These are phyloP conservation scores for Salvia hispanica DNA, from an alignment of 257 asterid species.

Conservation along the genomic window DNA sequence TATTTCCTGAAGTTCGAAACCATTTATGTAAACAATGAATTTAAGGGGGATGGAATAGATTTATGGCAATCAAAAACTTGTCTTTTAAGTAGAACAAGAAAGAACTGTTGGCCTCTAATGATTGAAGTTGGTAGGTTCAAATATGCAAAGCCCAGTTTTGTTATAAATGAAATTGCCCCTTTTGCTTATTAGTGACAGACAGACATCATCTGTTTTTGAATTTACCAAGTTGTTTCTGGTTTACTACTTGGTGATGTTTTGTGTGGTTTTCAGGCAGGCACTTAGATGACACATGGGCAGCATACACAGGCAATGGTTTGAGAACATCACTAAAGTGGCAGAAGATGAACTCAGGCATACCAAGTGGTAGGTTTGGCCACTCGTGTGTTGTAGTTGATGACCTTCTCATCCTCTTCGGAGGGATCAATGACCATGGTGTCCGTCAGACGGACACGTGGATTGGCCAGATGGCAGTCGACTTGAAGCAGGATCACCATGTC, in stretches of 20 bases:
- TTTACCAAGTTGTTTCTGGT: neutral
- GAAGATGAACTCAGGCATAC: slow-evolving; percentile 65
- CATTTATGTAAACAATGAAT: no score
- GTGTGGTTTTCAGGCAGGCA: slow-evolving; percentile 63
- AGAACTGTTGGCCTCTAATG: neutral
- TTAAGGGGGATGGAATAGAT: no score
- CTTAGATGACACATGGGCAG: slow-evolving; percentile 92
- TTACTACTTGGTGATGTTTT: neutral
- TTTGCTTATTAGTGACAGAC: no score
- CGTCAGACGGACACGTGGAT: slow-evolving; percentile 83
- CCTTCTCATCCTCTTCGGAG: slow-evolving; percentile 77
- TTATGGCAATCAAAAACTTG: no score
- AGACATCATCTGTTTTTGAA: no score
- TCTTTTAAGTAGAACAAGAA: no score
- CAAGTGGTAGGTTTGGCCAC: slow-evolving; percentile 89
- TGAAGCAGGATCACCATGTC: slow-evolving; percentile 53
- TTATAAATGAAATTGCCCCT: neutral
- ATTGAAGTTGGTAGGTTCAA: neutral
- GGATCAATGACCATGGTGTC: slow-evolving; percentile 74
- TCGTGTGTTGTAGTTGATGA: slow-evolving; percentile 65
- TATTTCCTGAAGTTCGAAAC: no score
- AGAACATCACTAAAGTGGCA: slow-evolving; percentile 62
- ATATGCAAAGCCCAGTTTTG: neutral
- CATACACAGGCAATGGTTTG: slow-evolving; percentile 51
- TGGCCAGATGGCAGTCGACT: slow-evolving; percentile 50